Conservation (phyloP, 164 flowering plant species). For the Stephania cephalantha region DNA sequence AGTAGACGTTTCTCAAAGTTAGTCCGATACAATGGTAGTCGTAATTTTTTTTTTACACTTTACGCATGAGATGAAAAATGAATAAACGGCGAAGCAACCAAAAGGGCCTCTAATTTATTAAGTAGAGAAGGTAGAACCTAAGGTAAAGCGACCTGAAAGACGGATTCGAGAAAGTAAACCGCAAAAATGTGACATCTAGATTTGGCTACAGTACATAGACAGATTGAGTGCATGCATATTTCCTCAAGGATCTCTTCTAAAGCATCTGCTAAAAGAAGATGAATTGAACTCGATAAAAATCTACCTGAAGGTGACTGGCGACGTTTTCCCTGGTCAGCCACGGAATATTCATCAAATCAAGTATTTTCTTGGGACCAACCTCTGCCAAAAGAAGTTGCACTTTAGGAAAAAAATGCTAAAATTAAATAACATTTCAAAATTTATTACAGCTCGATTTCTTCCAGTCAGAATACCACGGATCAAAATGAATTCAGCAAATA, state of each 20-base stretch:
- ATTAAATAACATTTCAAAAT: neutral
- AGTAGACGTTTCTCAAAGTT: conserved; percentile 6
- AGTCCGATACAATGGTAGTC: neutral
- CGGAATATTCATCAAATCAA: conserved; percentile 92
- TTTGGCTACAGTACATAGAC: no score
- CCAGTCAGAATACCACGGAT: neutral
- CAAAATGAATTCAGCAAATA: conserved; percentile 14
- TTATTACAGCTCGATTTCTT: neutral
- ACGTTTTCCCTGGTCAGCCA: conserved; percentile 97
- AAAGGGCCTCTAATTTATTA: no score
- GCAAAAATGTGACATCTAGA: no score
- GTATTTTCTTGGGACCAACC: conserved; percentile 93
- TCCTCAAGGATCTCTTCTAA: no score
- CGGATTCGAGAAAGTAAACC: no score
- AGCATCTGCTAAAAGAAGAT: no score
- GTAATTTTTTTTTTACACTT: neutral
- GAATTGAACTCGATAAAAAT: neutral
- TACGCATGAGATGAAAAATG: no score
- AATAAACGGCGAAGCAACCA: no score
- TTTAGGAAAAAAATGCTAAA: neutral
- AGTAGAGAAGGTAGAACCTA: no score
- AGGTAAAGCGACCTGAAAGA: no score
- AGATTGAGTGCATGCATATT: no score
- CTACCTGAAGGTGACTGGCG: conserved; percentile 98
- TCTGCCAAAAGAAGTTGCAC: conserved; percentile 42